These are phyloP conservation scores for Cryptococcus amylolentus DNA, from an alignment of 1,284 basidiomycete genomes.

Conservation along the genomic window DNA sequence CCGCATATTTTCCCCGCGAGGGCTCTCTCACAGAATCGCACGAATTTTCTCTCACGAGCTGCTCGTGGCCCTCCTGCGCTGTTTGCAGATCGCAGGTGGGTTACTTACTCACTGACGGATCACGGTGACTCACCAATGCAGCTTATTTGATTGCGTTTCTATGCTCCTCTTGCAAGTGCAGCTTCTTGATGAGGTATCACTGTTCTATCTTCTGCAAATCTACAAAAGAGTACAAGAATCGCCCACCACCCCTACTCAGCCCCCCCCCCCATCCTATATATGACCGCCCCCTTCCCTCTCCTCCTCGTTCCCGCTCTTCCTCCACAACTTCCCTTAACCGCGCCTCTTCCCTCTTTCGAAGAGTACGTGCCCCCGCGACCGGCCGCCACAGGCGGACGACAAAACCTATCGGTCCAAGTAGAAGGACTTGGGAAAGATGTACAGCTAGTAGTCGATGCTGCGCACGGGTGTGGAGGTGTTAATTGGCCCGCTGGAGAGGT, in stretches of 20 bases:
- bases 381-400: constrained; percentile 29
- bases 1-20: no score
- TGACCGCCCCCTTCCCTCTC: not conserved
- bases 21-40: no score
- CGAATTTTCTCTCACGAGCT: no score
- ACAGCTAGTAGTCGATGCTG: constrained; percentile 61
- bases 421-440: constrained; percentile 25
- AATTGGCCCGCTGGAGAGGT: constrained; percentile 92
- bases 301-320: constrained; percentile 6
- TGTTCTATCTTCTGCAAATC: not conserved
- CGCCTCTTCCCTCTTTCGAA: constrained; percentile 34
- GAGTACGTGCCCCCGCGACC: constrained; percentile 35
- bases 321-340: constrained; percentile 32
- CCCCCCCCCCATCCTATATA: not conserved
- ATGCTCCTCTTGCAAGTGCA: no score
- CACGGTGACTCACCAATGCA: no score
- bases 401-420: constrained; percentile 32
- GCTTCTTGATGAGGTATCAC: no score
- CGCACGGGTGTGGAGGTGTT: constrained; percentile 83
- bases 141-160: no score
- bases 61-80: no score
- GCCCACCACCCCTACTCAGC: not conserved
- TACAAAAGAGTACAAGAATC: not conserved
- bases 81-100: no score
- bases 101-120: no score